phyloP scores from a whole-genome alignment of 2,329 filamentous ascomycete species.

The Sporothrix euskadiensis region DNA sequence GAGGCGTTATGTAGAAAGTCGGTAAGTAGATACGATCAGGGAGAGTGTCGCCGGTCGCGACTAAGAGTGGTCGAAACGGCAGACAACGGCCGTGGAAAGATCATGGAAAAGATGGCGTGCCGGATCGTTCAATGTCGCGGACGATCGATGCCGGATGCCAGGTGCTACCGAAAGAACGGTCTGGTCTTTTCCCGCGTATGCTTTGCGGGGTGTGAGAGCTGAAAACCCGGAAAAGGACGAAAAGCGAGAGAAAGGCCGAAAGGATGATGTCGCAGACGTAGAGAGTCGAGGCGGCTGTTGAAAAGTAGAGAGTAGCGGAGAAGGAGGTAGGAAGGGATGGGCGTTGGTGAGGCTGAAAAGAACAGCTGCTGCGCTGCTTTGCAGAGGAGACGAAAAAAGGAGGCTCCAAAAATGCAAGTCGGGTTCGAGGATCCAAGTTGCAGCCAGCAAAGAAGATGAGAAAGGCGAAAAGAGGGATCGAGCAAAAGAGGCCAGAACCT shows the following conservation, averaged over 20 bases:
- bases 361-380: neutral
- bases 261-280: neutral
- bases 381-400: neutral
- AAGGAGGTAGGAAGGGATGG: neutral
- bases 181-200: neutral
- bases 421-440: neutral
- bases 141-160: neutral
- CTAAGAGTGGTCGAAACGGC: constrained; percentile 1
- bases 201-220: neutral
- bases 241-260: neutral
- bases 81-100: neutral
- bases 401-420: neutral
- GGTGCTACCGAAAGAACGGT: neutral
- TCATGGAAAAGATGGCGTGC: neutral
- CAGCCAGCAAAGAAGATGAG: neutral
- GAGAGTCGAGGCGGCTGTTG: neutral
- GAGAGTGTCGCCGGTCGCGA: neutral
- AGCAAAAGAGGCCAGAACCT: neutral
- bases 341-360: neutral
- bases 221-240: neutral
- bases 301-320: neutral
- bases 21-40: neutral
- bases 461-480: neutral
- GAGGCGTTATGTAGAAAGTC: neutral
- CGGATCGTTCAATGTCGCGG: neutral